Evolutionary conservation across 2,329 filamentous ascomycete species (phyloP).

Genomic region (Alternaria longipes): DNA sequence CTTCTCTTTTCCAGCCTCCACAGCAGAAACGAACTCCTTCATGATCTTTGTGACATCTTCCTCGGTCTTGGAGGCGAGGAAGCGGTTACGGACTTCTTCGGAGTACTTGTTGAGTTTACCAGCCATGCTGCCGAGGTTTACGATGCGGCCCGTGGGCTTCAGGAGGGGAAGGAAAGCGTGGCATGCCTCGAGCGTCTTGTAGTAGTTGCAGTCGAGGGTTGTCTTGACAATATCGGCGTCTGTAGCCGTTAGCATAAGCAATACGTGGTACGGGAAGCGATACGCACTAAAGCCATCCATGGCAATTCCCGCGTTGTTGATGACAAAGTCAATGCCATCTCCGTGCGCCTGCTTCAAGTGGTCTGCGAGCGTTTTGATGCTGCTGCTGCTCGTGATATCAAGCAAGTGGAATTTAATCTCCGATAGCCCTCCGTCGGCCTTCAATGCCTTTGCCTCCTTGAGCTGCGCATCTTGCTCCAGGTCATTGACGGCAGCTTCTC

Average conservation of each 20-base stretch:
- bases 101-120: conserved; percentile 61
- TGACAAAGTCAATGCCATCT: conserved; percentile 61
- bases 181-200: conserved; percentile 59
- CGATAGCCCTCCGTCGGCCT: conserved; percentile 46
- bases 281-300: conserved; percentile 56
- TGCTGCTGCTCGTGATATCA: conserved; percentile 59
- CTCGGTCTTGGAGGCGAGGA: conserved; percentile 53
- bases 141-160: conserved; percentile 54
- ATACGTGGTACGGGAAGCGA: not conserved
- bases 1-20: conserved; percentile 57
- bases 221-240: conserved; percentile 59
- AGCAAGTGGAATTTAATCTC: conserved; percentile 60
- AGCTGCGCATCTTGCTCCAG: conserved; percentile 57
- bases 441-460: conserved; percentile 58
- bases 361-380: conserved; percentile 55
- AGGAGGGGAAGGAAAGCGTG: conserved; percentile 59
- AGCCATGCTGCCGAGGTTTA: conserved; percentile 60
- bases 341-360: conserved; percentile 57
- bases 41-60: conserved; percentile 59
- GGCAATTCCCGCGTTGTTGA: conserved; percentile 64
- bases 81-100: conserved; percentile 53
- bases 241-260: conserved; percentile 18
- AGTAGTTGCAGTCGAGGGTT: conserved; percentile 63
- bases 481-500: conserved; percentile 57
- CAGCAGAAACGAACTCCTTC: conserved; percentile 59